Base-by-base conservation (phyloP, 208 protist species). In the Acanthamoeba healyi region DNA sequence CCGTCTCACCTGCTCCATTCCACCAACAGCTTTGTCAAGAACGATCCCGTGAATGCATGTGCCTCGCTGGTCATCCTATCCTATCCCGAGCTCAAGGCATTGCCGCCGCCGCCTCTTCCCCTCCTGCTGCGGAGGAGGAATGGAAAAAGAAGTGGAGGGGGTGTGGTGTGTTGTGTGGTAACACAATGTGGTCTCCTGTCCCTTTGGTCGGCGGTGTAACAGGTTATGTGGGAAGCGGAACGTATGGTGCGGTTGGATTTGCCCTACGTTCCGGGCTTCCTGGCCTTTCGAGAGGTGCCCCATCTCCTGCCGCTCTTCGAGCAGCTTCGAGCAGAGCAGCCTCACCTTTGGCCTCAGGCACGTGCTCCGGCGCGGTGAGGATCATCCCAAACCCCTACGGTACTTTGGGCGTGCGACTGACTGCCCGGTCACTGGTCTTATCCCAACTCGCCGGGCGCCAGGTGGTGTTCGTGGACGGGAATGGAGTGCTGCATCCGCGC, bases 401-500 rank as follows among this genome's bases (percentile, higher is more conserved):
- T 22, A 15, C 19, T 6, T 5, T 24, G 6, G 51, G 51, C 10
- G 51, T 26, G 51, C 10, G 0, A 58, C 17, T 24, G 7, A n/a
- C n/a, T n/a, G n/a, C n/a, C n/a, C 58, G 24, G 9, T 67, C 15
- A 24, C 6, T 6, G 58, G 58, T 34, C 15, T 26, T 9, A 67
- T 9, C n/a, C 24, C 58, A 9, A 67, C 14, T 67, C n/a, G n/a
- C n/a, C 58, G 24, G 9, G 24, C 58, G 6, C 9, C 67, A 99
- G 72, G 87, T 99, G 17, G 92, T 99, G 32, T 58, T 99, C 1
- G 96, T 99, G 10, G 99, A 99, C 93, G 99, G 99, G 22, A 99
- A 99, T 90, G 99, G 99, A 4, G 96, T 99, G 4, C 97, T 99
- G 46, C 99, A 99, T 79, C 98, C 97, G 42, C 93, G 98, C 7